phyloP scores from a whole-genome alignment of 2,329 filamentous ascomycete genomes.

The Aspergillus brunneoviolaceus region DNA sequence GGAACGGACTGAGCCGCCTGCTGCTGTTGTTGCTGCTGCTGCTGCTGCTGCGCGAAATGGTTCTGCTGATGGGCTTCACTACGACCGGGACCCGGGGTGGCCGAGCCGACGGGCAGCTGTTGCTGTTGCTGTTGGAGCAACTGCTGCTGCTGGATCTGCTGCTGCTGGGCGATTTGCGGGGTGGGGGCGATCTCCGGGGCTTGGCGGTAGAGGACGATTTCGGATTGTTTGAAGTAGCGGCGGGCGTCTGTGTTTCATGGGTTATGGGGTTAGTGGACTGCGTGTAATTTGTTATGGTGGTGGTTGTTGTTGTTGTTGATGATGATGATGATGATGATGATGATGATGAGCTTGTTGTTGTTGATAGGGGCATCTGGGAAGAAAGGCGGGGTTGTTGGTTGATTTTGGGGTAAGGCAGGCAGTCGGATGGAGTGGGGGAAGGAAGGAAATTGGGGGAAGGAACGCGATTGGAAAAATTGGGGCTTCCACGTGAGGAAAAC shows the following conservation, averaged over 20 bases:
- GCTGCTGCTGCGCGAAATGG: slow-evolving; percentile 17
- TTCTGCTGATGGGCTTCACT: slow-evolving; percentile 13
- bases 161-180: slow-evolving; percentile 41
- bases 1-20: background rate
- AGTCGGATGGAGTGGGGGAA: background rate
- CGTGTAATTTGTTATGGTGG: too few relatives aligned
- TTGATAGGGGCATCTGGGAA: background rate
- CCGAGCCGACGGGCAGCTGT: slow-evolving; percentile 38
- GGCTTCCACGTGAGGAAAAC: slow-evolving; percentile 20
- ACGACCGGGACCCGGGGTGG: slow-evolving; percentile 34
- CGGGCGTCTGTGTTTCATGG: slow-evolving; percentile 67
- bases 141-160: slow-evolving; percentile 41
- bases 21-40: background rate
- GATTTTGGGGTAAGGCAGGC: slow-evolving; percentile 12
- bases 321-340: too few relatives aligned
- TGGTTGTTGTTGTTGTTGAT: too few relatives aligned
- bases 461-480: slow-evolving; percentile 22
- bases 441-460: slow-evolving; percentile 6
- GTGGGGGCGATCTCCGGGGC: slow-evolving; percentile 48
- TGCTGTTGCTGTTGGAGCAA: slow-evolving; percentile 36
- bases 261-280: background rate
- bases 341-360: too few relatives aligned
- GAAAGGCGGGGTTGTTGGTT: too few relatives aligned
- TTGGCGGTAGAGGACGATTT: slow-evolving; percentile 95
- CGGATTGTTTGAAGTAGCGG: slow-evolving; percentile 98